Base-by-base conservation (phyloP, 2,329 filamentous ascomycete genomes). In the Ceratocystis albifundus region DNA sequence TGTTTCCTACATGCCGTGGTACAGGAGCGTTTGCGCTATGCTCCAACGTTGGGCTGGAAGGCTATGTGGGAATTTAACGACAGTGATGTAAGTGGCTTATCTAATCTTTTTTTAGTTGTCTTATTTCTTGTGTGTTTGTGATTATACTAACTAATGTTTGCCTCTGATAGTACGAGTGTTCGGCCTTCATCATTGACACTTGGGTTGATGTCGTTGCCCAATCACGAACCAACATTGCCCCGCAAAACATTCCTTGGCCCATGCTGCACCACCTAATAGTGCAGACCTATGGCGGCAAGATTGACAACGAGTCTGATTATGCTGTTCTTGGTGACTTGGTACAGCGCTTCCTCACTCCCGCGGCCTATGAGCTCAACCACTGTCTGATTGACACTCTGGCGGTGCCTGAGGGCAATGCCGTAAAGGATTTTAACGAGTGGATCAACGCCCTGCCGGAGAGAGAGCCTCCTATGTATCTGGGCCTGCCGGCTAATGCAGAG, bases 51-150 rank as follows among this genome's bases (percentile, higher is more conserved):
- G 66, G 94, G 94, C 68, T 99, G 94, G 94, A 96, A 96, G 79
- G 90, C 91, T 65, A 96, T 96, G 82, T 99, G 95, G 94, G 95
- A 99, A 77, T 99, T 99, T 76, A 99, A 99, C 74, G 95, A 99
- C 76, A 96, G 92, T 71, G 94, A 99, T 77, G 90, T 95, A 84
- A 88, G 89, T 86, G 70, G 53, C 7, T n/a, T 17, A 7, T 30
- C 20, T n/a, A n/a, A n/a, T n/a, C n/a, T n/a, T 44, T 22, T 10
- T 53, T 20, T 2, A 8, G 48, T 2, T 55, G 5, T 53, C 28
- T 15, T 28, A n/a, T 28, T n/a, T 46, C 41, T 20, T 48, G 15
- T 55, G 32, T 22, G 32, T 57, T 12, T 17, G 3, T 46, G 68
- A 12, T n/a, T 7, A 12, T 44, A 3, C 46, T 62, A 25, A 59